Base-by-base conservation (phyloP, 306 rosid genomes). In the Ceratonia siliqua region DNA sequence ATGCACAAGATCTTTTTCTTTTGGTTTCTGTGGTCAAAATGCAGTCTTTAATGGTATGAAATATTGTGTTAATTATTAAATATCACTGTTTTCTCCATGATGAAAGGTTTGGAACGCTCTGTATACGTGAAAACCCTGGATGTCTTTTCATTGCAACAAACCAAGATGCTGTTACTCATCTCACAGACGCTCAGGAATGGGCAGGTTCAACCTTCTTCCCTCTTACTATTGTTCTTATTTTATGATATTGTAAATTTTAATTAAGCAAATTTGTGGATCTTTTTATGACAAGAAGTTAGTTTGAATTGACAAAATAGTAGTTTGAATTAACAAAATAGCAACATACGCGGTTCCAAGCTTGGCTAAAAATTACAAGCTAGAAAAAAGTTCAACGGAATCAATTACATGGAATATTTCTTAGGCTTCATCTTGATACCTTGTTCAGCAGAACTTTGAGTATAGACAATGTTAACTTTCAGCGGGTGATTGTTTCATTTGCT, bases 171-270 rank as follows among this genome's bases (percentile, higher is more conserved):
- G 99, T 94, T 70, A 94, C 99, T 75, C 99, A 94, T 89, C 96
- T 94, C 70, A 94, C 97, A 30, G 99, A 94, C 81, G 97, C 97
- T 78, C 99, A 94, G 82, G 99, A 94, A 89, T 94, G 99, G 99
- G 99, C 99, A 77, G 97, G 99, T 94, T 77, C 48, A 62, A 64
- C 38, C 78, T 77, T 82, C 77, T 66, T 33, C 62, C 63, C 61
- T 49, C 66, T 43, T 10, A n/a, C 15, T 66, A 45, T 36, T 62
- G 59, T 36, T 32, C 21, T 71, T 25, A 12, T 65, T 42, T 24
- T 20, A n/a, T 35, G 68, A 82, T 49, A 54, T 52, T 67, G 66
- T 39, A 18, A 56, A 49, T 56, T 12, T 36, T 78, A 75, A 74
- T 73, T 38, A 43, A 63, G 25, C 3, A 70, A 77, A 39, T 27